phyloP scores from a whole-genome alignment of 768 basidiomycete genomes.

The Termitomyces sp. region DNA sequence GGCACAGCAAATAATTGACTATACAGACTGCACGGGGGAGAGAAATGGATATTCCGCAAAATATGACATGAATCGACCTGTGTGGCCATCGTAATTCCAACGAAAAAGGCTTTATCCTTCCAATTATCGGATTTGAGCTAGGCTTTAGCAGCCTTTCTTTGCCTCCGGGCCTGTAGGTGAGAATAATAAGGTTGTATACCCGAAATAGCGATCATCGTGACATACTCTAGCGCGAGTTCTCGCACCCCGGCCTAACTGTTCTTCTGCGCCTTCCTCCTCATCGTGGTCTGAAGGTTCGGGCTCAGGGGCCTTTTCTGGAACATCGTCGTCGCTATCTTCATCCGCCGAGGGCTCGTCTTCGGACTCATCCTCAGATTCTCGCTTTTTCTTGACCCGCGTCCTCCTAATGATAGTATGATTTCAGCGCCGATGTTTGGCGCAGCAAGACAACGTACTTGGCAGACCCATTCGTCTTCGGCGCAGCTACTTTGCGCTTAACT shows the following conservation, averaged over 20 bases:
- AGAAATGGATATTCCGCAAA: neutral
- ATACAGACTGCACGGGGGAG: constrained; percentile 15
- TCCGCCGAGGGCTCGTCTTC: constrained; percentile 33
- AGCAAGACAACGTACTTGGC: constrained; percentile 39
- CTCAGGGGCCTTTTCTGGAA: constrained; percentile 27
- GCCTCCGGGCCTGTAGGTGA: constrained; percentile 18
- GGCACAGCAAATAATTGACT: constrained; percentile 9
- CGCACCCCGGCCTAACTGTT: constrained; percentile 29
- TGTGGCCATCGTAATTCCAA: neutral
- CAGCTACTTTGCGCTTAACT: constrained; percentile 54
- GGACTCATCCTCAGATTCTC: constrained; percentile 37
- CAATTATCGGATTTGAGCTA: constrained; percentile 14
- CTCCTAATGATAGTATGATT: constrained; percentile 27
- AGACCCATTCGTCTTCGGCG: constrained; percentile 44
- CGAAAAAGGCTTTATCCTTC: neutral
- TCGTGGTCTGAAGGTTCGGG: constrained; percentile 19
- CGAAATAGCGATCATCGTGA: neutral
- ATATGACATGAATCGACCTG: neutral
- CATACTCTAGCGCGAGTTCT: constrained; percentile 22
- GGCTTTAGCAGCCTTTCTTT: constrained; percentile 15
- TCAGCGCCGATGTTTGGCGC: constrained; percentile 9
- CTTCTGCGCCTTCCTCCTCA: constrained; percentile 29
- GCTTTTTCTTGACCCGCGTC: constrained; percentile 33
- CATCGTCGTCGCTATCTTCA: constrained; percentile 41
- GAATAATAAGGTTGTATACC: neutral